phyloP scores from a whole-genome alignment of 129 eudicot species.

The Chrysanthemum seticuspe region DNA sequence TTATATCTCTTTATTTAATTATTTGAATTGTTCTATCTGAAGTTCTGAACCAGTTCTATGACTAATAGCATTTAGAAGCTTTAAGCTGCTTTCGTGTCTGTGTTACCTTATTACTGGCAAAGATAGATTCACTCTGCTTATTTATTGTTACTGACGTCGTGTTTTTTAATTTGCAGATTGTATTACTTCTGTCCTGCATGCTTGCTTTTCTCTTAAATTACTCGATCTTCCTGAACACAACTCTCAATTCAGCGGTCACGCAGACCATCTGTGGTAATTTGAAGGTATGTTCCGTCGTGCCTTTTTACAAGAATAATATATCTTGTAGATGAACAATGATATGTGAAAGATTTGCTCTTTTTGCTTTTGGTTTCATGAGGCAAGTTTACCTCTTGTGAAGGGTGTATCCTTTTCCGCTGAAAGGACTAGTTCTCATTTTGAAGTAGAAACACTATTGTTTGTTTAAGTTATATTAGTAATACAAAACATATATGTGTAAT shows the following conservation, averaged over 20 bases:
- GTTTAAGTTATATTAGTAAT: background rate
- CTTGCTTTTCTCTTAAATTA: conserved; percentile 88
- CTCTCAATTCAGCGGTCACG: conserved; percentile 95
- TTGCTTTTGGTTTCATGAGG: background rate
- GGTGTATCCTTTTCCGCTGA: background rate
- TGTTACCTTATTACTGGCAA: no score
- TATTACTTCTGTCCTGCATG: conserved; percentile 77
- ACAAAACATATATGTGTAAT: background rate
- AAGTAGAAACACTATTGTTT: background rate
- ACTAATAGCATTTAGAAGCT: conserved; percentile 3
- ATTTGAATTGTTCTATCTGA: background rate
- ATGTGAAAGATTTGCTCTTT: conserved; percentile 1
- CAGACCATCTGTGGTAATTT: conserved; percentile 98
- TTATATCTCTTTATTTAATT: no score
- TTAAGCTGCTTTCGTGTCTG: background rate
- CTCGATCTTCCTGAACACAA: conserved; percentile 85
- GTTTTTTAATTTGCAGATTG: conserved; percentile 45
- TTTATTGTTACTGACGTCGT: background rate
- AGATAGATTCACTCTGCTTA: no score
- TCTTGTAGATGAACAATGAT: background rate
- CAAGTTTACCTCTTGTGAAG: background rate
- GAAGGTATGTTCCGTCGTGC: conserved; percentile 55
- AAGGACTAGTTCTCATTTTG: background rate
- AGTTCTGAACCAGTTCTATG: background rate
- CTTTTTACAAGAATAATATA: background rate